Base-by-base conservation (phyloP, 345 rosid genomes). In the Lepidium didymum region DNA sequence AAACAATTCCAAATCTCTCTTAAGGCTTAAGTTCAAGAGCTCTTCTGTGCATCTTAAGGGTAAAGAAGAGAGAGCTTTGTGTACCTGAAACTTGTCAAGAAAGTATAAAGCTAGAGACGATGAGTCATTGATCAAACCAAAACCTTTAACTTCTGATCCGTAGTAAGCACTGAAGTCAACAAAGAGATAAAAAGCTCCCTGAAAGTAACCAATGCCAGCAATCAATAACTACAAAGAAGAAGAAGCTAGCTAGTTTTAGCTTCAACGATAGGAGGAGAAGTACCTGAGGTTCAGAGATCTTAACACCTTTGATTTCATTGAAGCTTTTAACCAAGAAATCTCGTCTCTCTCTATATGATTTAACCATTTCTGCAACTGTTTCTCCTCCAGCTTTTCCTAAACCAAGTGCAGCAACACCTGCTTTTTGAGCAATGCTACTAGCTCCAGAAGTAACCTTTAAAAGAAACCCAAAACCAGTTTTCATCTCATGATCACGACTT, bases 161-260 rank as follows among this genome's bases (percentile, higher is more conserved):
- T 86, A 94, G 81, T 85, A 91, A 50, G 84, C 75, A 74, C 97
- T 94, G 74, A 87, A 80, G 69, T 94, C 96, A 38, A 86, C 71
- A 67, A 94, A 91, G 63, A 89, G 93, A 78, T 94, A 89, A 73
- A 94, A 94, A 43, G 97, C 99, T 77, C 99, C 99, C 97, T 91
- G 85, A 81, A 81, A 21, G 55, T 50, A 62, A 62, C 63, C 14
- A 49, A 59, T 11, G 55, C 10, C 35, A 29, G 40, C 29, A 46
- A 34, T 37, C 66, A 72, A 38, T 8, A 43, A 61, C 35, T 29
- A 58, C 9, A 5, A 57, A 41, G n/a, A 42, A 49, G 72, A 52
- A 33, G 50, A 50, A 14, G 67, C 25, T 19, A 51, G 23, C 8
- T 56, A 58, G 37, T 34, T 19, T 10, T 11, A 16, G 52, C 35